phyloP scores from a whole-genome alignment of 2,329 filamentous ascomycete genomes.

The Lecanicillium sp. region DNA sequence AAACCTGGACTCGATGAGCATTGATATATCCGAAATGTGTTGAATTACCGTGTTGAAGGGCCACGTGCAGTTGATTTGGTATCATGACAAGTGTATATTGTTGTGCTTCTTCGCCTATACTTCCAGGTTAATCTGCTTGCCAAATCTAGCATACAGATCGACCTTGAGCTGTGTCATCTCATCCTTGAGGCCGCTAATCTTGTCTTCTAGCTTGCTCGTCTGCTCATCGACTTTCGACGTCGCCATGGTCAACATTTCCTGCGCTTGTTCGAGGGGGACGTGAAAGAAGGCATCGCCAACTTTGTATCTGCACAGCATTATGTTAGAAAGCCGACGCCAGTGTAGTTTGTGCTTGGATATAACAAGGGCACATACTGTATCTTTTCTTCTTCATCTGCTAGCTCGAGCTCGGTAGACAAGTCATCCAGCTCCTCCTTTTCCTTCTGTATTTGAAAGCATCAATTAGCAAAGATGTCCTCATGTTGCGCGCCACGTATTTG shows the following conservation, averaged over 20 bases:
- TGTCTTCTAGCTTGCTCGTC: constrained; percentile 67
- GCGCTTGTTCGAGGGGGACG: constrained; percentile 73
- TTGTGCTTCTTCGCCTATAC: constrained; percentile 10
- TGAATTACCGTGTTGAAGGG: too few relatives aligned
- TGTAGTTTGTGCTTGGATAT: not conserved
- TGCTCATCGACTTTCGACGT: constrained; percentile 69
- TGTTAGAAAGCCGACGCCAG: too few relatives aligned
- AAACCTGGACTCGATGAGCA: too few relatives aligned
- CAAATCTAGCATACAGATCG: constrained; percentile 87
- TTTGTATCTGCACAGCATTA: constrained; percentile 76
- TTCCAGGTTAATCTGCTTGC: constrained; percentile 93
- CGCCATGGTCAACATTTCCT: constrained; percentile 69
- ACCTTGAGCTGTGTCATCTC: constrained; percentile 90
- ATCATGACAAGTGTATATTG: too few relatives aligned
- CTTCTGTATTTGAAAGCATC: constrained; percentile 51
- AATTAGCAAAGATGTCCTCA: constrained; percentile 16
- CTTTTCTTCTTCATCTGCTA: constrained; percentile 89
- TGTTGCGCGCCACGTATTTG: too few relatives aligned
- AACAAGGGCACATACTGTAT: constrained; percentile 60
- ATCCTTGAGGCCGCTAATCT: constrained; percentile 64
- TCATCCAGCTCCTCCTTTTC: constrained; percentile 98
- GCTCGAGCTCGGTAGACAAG: constrained; percentile 80
- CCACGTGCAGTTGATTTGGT: too few relatives aligned
- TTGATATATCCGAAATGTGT: too few relatives aligned
- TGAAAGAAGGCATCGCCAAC: constrained; percentile 94